Evolutionary conservation across 2,329 filamentous ascomycete species (phyloP).

Genomic region (Teratosphaeriaceae sp.): DNA sequence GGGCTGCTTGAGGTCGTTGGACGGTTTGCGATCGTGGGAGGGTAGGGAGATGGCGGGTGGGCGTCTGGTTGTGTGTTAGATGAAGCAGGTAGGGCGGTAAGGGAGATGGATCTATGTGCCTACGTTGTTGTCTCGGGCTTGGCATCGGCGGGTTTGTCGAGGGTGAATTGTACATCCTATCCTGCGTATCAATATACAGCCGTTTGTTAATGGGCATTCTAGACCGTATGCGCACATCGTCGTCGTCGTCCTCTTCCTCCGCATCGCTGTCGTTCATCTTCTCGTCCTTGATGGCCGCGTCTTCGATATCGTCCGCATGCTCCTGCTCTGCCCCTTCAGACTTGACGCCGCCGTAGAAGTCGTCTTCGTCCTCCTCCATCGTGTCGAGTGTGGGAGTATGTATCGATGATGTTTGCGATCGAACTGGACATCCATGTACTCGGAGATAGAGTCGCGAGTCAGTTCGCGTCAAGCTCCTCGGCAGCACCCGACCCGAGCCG

Average conservation of each 20-base stretch:
- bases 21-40: constrained; percentile 5
- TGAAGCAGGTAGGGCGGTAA: no score
- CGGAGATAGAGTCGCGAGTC: no score
- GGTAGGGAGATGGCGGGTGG: neutral
- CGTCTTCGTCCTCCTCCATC: constrained; percentile 46
- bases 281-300: constrained; percentile 31
- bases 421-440: no score
- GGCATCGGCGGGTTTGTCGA: constrained; percentile 32
- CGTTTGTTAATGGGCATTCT: neutral
- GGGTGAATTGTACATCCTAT: constrained; percentile 47
- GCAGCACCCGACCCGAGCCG: neutral
- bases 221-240: constrained; percentile 26
- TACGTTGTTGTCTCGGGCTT: constrained; percentile 4
- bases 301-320: constrained; percentile 22
- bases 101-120: neutral
- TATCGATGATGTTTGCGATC: no score
- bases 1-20: constrained; percentile 11
- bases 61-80: constrained; percentile 3
- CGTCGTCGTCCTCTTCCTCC: constrained; percentile 39
- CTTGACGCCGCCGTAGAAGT: constrained; percentile 37
- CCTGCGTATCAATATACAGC: neutral
- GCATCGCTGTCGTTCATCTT: constrained; percentile 38
- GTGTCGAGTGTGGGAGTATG: neutral
- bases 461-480: constrained; percentile 2
- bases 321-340: constrained; percentile 17